Conservation (phyloP, 495 filamentous ascomycete species). For the Bryoglossum gracile region DNA sequence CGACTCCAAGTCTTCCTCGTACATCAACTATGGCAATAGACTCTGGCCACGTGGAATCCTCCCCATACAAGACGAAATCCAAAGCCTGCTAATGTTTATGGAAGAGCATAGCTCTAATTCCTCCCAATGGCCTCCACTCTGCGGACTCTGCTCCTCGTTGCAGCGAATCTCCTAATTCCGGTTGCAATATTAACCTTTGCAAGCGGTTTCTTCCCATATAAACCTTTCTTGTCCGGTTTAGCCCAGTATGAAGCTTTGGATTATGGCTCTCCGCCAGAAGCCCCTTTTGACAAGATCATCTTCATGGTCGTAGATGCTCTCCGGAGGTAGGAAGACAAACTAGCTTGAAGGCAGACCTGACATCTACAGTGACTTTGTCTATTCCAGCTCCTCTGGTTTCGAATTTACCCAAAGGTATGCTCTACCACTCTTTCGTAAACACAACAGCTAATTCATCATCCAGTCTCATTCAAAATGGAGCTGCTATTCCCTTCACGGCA, state of each 20-base stretch:
- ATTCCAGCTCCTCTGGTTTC: constrained; percentile 72
- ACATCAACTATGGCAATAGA: constrained; percentile 11
- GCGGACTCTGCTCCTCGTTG: constrained; percentile 36
- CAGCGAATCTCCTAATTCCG: constrained; percentile 71
- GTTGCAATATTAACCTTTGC: constrained; percentile 76
- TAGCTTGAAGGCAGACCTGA: constrained; percentile 3
- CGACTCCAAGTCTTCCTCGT: neutral
- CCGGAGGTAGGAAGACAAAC: constrained; percentile 54
- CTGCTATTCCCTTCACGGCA: constrained; percentile 87
- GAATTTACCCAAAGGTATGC: constrained; percentile 78
- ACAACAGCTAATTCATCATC: constrained; percentile 18
- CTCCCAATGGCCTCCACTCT: constrained; percentile 16
- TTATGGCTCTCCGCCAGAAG: constrained; percentile 43
- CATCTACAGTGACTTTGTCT: constrained; percentile 82
- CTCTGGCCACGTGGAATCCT: neutral
- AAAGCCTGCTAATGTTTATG: constrained; percentile 5
- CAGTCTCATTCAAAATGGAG: constrained; percentile 77
- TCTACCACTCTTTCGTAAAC: neutral
- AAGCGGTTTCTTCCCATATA: constrained; percentile 95
- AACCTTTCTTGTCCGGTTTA: constrained; percentile 79
- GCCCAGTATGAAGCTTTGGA: constrained; percentile 52
- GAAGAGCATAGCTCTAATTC: neutral
- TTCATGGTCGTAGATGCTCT: constrained; percentile 98
- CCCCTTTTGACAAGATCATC: constrained; percentile 79
- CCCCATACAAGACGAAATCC: neutral